Evolutionary conservation across 1,284 basidiomycete genomes (phyloP), one percentile per base, ranked within the genome.

Genomic region (Pseudomicrostroma phylloplanum): DNA sequence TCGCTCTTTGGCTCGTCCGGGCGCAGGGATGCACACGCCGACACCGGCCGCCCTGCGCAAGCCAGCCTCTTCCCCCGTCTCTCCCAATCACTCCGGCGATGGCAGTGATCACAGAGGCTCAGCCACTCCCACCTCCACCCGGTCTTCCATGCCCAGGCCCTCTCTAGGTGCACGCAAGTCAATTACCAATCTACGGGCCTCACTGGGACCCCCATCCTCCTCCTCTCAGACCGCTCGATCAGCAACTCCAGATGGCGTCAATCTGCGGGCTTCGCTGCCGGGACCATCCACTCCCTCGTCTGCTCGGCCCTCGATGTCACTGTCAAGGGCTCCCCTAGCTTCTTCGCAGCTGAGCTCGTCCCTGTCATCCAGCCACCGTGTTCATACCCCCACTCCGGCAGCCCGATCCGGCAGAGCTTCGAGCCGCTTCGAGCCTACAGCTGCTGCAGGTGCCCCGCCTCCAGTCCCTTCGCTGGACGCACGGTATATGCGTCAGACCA

Each of bases 151-250:
- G 21, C 15, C 21, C 43, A 48, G 43, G 43, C 15, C 17, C 6
- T n/a, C 43, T 21, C 43, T 57, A n/a, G 56, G 17, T 43, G n/a
- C 42, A n/a, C 42, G 42, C 56, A 51, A 57, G 39, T 57, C 42
- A 21, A 25, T 41, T n/a, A 13, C 56, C 56, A 57, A 46, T n/a
- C 56, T 57, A 23, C 56, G 49, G 21, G 42, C 56, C 26, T 19
- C 19, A 2, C n/a, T 40, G 23, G 56, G 46, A 2, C 23, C 56
- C 15, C 13, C n/a, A 21, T 19, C 41, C 15, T 19, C 56, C 26
- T 15, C 56, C 15, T 43, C 40, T 4, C 17, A 19, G 19, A n/a
- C 56, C 3, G 9, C 56, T 15, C 51, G 51, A 15, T 54, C 21
- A 23, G 21, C n/a, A 26, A 54, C 51, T 17, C 43, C 43, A 4